Evolutionary conservation across 2,329 filamentous ascomycete species (phyloP).

Genomic region (Calcarisporium arbuscula): DNA sequence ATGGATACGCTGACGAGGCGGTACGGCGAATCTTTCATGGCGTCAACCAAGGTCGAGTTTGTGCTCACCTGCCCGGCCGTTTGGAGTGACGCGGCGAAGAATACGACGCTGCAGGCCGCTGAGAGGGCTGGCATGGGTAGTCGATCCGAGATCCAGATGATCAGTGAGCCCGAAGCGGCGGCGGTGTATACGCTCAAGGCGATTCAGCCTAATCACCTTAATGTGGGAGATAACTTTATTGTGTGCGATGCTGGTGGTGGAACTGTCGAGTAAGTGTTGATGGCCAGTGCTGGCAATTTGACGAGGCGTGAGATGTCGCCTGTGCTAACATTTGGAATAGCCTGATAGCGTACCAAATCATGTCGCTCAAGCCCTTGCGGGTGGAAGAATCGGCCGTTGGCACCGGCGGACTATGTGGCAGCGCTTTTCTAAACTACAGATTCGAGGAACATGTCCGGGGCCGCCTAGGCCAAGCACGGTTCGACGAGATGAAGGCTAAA

Average conservation of each 20-base stretch:
- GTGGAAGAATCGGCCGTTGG: conserved; percentile 77
- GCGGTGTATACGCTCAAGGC: conserved; percentile 75
- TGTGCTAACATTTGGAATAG: conserved; percentile 25
- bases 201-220: conserved; percentile 68
- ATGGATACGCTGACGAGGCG: conserved; percentile 69
- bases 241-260: conserved; percentile 59
- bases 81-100: conserved; percentile 82
- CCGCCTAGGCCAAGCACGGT: conserved; percentile 59
- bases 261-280: conserved; percentile 54
- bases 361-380: conserved; percentile 61
- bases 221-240: conserved; percentile 59
- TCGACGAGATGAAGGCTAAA: conserved; percentile 70
- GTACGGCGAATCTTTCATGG: conserved; percentile 75
- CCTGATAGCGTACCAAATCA: conserved; percentile 76
- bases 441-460: conserved; percentile 71
- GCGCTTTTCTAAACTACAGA: conserved; percentile 72
- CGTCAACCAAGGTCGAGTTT: conserved; percentile 67
- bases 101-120: conserved; percentile 71
- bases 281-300: background rate
- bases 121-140: conserved; percentile 73
- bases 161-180: conserved; percentile 74
- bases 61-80: conserved; percentile 78
- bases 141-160: conserved; percentile 66
- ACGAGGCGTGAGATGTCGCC: background rate
- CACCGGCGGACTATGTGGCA: conserved; percentile 71